A percentile compares a stretch with the other conserved stretches of the same genome.
phyloP scores from a whole-genome alignment of 1,284 basidiomycete species.

The Xerocomus nothofagi region DNA sequence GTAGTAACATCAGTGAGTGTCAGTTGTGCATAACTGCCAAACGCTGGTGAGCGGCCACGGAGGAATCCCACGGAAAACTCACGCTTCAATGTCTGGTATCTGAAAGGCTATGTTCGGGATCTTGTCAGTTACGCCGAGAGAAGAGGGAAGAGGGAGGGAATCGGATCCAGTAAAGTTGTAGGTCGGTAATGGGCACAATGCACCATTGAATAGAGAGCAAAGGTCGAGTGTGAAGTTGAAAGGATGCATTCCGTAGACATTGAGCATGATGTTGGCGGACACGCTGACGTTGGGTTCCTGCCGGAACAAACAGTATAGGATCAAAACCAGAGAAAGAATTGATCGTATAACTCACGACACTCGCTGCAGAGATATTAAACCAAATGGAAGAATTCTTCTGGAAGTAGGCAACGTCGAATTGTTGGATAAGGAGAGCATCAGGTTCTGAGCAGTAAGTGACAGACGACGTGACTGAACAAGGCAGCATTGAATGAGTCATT shows the following conservation, averaged over 20 bases:
- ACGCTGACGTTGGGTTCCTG: constrained; percentile 77
- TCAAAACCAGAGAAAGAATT: constrained; percentile 17
- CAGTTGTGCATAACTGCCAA: constrained; percentile 67
- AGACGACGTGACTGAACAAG: constrained; percentile 69
- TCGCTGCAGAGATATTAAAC: constrained; percentile 75
- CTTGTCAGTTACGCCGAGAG: constrained; percentile 49
- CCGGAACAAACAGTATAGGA: constrained; percentile 29
- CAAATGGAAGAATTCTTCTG: constrained; percentile 66
- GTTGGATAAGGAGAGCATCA: constrained; percentile 75
- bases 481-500: background rate
- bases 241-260: constrained; percentile 78
- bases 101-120: constrained; percentile 83
- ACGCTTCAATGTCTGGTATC: constrained; percentile 90
- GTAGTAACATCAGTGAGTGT: constrained; percentile 70
- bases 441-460: constrained; percentile 87
- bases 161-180: constrained; percentile 86
- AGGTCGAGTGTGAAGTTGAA: constrained; percentile 80
- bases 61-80: constrained; percentile 5
- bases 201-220: constrained; percentile 72
- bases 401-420: constrained; percentile 79
- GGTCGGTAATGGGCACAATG: constrained; percentile 84
- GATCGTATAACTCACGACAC: constrained; percentile 53
- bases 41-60: constrained; percentile 7
- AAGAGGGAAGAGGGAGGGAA: constrained; percentile 68
- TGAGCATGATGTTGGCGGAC: constrained; percentile 74